Conservation (phyloP, 176 grass and related monocot genomes). For the Eragrostis curvula region DNA sequence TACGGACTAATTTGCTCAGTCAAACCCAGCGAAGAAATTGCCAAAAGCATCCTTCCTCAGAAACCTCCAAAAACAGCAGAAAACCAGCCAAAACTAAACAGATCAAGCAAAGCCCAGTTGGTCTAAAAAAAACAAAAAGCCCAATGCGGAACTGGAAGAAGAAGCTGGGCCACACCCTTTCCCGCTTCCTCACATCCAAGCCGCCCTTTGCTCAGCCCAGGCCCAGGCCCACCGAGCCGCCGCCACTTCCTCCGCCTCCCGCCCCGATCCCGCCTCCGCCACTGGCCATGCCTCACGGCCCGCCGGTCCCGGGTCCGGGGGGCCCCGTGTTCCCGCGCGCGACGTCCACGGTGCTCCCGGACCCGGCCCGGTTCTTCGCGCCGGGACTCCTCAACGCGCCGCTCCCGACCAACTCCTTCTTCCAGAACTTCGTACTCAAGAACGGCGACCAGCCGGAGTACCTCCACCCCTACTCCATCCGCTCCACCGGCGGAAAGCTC, state of each 20-base stretch:
- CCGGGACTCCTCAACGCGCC: conserved; percentile 62
- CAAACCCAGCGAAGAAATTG: background rate
- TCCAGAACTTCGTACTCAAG: conserved; percentile 94
- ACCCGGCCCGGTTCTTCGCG: conserved; percentile 86
- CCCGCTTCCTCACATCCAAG: conserved; percentile 38
- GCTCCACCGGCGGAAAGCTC: conserved; percentile 50
- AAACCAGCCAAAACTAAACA: accelerated
- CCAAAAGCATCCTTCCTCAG: background rate
- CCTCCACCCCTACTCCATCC: conserved; percentile 89
- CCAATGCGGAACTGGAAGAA: conserved; percentile 52
- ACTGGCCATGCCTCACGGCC: conserved; percentile 32
- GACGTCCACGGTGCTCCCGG: conserved; percentile 74
- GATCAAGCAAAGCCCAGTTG: background rate
- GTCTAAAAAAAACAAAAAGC: conserved; percentile 54
- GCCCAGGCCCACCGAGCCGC: conserved; percentile 2
- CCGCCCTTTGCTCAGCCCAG: conserved; percentile 30
- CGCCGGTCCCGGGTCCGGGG: background rate
- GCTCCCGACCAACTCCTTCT: conserved; percentile 96
- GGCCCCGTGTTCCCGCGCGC: conserved; percentile 63
- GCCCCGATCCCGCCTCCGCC: background rate
- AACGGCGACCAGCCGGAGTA: conserved; percentile 97
- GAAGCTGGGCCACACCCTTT: conserved; percentile 49
- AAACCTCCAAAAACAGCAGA: background rate
- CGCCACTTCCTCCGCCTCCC: conserved; percentile 46
- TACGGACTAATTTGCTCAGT: background rate